Conservation (phyloP, 495 filamentous ascomycete species). For the Lasiosphaeria miniovina region DNA sequence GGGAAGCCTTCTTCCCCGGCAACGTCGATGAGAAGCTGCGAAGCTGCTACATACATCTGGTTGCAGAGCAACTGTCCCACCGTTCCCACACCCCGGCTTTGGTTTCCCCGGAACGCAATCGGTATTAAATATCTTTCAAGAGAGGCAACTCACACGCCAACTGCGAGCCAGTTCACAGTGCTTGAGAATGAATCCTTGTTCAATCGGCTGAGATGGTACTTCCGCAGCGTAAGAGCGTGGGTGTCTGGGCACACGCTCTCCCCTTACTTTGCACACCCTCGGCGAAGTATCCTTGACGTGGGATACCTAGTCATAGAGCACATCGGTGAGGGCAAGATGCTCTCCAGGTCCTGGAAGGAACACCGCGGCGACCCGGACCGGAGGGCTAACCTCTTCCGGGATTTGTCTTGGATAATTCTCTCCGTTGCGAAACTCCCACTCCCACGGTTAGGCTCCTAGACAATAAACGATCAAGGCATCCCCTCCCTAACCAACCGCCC, state of each 20-base stretch:
- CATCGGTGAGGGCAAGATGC: constrained; percentile 1
- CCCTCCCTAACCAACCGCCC: constrained; percentile 6
- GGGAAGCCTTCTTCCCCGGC: too few species aligned
- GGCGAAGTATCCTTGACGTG: background rate
- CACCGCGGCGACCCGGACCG: background rate
- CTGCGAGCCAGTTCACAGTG: background rate
- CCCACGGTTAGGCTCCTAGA: constrained; percentile 2
- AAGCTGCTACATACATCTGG: background rate
- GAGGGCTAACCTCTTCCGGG: constrained; percentile 2
- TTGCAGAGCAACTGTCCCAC: background rate
- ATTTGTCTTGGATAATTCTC: constrained; percentile 7
- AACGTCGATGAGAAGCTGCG: too few species aligned
- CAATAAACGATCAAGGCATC: background rate
- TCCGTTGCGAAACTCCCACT: background rate
- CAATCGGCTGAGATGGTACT: constrained; percentile 1
- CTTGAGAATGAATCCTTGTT: background rate
- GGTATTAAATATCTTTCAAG: background rate
- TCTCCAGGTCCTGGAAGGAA: constrained; percentile 1
- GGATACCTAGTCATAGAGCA: constrained; percentile 1
- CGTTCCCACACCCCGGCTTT: background rate
- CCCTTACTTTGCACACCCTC: background rate
- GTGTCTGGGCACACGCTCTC: background rate
- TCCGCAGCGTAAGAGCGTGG: background rate
- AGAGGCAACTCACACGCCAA: background rate
- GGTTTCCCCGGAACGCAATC: constrained; percentile 1